Percentiles rank a stretch among this genome's conserved stretches.
Conservation (phyloP, 305 asterid genomes). For the Withania somnifera region DNA sequence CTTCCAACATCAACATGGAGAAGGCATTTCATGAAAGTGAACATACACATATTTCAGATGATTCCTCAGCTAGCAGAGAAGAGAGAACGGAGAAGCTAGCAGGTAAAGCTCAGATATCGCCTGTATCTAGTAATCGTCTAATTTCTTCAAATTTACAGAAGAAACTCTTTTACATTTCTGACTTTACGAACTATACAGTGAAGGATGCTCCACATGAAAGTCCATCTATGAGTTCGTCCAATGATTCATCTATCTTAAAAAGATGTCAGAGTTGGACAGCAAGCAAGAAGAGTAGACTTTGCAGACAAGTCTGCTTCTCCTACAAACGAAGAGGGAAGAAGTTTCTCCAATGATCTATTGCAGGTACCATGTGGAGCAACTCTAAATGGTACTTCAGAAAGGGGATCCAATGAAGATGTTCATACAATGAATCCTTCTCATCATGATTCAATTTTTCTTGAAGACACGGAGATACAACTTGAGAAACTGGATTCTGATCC, state of each 20-base stretch:
- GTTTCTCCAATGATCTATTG: background rate
- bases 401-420: background rate
- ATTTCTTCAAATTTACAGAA: background rate
- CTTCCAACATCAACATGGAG: background rate
- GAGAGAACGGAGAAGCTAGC: background rate
- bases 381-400: background rate
- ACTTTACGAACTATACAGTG: background rate
- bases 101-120: background rate
- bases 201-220: constrained; percentile 1
- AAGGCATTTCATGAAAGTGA: background rate
- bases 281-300: background rate
- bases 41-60: background rate
- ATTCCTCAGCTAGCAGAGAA: background rate
- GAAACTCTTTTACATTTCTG: background rate
- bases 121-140: background rate
- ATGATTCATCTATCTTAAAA: background rate
- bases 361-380: background rate
- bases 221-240: background rate
- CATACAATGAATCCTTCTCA: background rate
- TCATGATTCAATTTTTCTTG: background rate
- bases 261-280: background rate
- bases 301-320: background rate
- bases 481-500: background rate
- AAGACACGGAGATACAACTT: background rate
- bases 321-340: background rate